phyloP scores from a whole-genome alignment of 2,329 filamentous ascomycete species.

The Alternaria hordeiaustralica region DNA sequence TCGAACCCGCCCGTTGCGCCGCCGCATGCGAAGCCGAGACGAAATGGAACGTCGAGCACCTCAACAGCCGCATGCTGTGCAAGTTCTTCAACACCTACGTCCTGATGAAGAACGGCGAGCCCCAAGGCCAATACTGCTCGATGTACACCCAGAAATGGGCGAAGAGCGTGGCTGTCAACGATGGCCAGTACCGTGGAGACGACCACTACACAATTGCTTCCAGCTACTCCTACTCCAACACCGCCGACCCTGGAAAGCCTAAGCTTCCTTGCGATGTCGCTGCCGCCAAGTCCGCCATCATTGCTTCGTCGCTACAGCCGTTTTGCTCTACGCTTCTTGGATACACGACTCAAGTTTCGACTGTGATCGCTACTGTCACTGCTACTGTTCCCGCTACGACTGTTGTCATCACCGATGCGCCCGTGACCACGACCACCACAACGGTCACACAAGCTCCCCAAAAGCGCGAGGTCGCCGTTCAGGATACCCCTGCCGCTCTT shows the following conservation, averaged over 20 bases:
- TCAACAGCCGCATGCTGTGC: neutral
- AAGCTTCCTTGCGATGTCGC: neutral
- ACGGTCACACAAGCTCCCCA: neutral
- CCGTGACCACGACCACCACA: neutral
- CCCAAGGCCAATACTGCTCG: neutral
- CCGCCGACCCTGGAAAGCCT: neutral
- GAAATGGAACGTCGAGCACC: neutral
- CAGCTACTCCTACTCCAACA: neutral
- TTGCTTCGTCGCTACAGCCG: neutral
- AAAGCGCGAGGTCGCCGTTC: neutral
- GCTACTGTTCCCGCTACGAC: neutral
- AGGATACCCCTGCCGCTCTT: neutral
- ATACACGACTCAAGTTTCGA: neutral
- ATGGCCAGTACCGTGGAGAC: neutral
- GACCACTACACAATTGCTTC: conserved; percentile 1
- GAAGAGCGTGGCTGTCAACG: neutral
- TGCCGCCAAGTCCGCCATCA: neutral
- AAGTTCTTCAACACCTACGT: conserved; percentile 1
- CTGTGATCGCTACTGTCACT: neutral
- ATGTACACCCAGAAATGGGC: conserved; percentile 1
- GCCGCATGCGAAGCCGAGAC: neutral
- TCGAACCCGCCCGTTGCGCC: neutral
- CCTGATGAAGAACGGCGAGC: neutral
- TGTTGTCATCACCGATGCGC: neutral
- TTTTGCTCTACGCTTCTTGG: neutral